Evolutionary conservation across 1,284 basidiomycete genomes (phyloP), one percentile per base, ranked within the genome.

Genomic region (Apiotrichum brassicae): DNA sequence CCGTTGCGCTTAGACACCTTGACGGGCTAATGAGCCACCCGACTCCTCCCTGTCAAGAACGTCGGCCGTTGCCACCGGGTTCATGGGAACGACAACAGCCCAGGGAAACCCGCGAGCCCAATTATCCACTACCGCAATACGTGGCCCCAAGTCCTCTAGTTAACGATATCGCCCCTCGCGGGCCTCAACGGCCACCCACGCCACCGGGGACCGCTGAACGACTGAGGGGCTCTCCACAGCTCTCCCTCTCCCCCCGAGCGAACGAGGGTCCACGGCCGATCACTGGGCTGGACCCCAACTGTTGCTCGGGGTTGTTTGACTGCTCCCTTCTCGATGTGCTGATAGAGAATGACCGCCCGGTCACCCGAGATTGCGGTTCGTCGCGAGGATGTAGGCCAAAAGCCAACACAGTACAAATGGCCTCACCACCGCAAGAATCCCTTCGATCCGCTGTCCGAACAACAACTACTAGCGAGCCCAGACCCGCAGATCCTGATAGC

Each of bases 261-360:
- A n/a, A n/a, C n/a, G n/a, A n/a, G n/a, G n/a, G n/a, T n/a, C n/a
- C n/a, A n/a, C n/a, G n/a, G n/a, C n/a, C n/a, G n/a, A n/a, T n/a
- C n/a, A n/a, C 44, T 20, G 20, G 8, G 2, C 18, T 43, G 13
- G 48, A 49, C 24, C 42, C 48, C 4, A 19, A 40, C 8, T 49
- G 48, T 32, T 49, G 48, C 11, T 39, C 32, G 12, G 48, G 48
- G 12, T 24, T 49, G 9, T 44, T 49, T 7, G 48, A 49, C 48
- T 49, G 48, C 19, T 45, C 26, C 20, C 26, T 35, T 19, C 34
- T 35, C 16, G 24, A 25, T n/a, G 23, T 36, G 22, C 37, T 23
- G 22, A 14, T 39, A 16, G 33, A 23, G 12, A n/a, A n/a, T 30
- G 28, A 9, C 22, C 14, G 37, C 11, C 37, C 19, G 6, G 23